These are phyloP conservation scores for Tolypocladium capitatum DNA, from an alignment of 2,329 filamentous ascomycete genomes.

Conservation along the genomic window DNA sequence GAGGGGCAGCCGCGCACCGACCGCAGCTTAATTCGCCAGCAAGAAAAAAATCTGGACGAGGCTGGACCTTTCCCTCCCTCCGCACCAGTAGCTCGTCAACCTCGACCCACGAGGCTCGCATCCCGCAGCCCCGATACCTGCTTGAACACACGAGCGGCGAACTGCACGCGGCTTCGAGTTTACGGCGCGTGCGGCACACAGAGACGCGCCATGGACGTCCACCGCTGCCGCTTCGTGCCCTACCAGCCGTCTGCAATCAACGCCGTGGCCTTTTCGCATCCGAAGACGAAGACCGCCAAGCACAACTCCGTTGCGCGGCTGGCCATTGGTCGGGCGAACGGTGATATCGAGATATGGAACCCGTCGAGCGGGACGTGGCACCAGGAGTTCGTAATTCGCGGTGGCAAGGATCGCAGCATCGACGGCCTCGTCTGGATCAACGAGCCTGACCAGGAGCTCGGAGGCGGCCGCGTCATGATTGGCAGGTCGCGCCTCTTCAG, in stretches of 20 bases:
- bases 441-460: conserved; percentile 60
- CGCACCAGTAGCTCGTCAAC: background rate
- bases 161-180: background rate
- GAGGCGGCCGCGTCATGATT: conserved; percentile 44
- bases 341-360: conserved; percentile 97
- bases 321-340: conserved; percentile 83
- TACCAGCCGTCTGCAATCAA: conserved; percentile 90
- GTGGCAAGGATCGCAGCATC: conserved; percentile 73
- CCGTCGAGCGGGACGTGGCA: conserved; percentile 71
- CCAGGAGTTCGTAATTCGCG: conserved; percentile 75
- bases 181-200: background rate
- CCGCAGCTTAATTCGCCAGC: conserved; percentile 18
- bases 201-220: conserved; percentile 63
- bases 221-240: conserved; percentile 90
- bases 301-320: conserved; percentile 52
- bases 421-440: conserved; percentile 89
- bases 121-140: background rate
- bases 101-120: background rate
- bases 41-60: conserved; percentile 20
- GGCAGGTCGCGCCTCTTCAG: conserved; percentile 84
- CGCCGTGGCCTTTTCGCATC: conserved; percentile 83
- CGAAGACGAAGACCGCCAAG: conserved; percentile 33
- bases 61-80: conserved; percentile 17
- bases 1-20: conserved; percentile 20
- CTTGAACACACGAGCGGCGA: background rate